phyloP scores from a whole-genome alignment of 169 alveolate genomes.

The Cytauxzoon felis region DNA sequence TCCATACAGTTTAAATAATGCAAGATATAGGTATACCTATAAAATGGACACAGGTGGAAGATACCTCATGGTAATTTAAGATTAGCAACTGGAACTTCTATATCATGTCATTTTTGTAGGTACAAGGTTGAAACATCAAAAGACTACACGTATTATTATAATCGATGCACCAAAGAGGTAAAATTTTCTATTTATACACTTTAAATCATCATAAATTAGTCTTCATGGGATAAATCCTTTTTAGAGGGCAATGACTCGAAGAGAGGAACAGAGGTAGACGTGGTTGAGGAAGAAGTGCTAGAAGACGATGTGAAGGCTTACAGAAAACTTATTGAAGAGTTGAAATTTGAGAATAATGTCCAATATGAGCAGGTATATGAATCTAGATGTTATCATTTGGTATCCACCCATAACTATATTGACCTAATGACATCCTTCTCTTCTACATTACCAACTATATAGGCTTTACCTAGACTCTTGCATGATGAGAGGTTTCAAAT shows the following conservation, averaged over 20 bases:
- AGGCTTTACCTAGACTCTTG: constrained; percentile 47
- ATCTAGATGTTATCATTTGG: too few relatives aligned
- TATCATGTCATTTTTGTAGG: constrained; percentile 7
- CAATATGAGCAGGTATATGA: constrained; percentile 29
- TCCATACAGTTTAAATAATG: constrained; percentile 4
- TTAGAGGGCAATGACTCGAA: constrained; percentile 26
- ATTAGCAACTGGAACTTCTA: too few relatives aligned
- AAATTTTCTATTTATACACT: not conserved
- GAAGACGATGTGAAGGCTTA: constrained; percentile 15
- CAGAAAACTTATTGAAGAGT: constrained; percentile 32
- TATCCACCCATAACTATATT: too few relatives aligned
- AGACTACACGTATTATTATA: constrained; percentile 45
- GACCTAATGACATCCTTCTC: too few relatives aligned
- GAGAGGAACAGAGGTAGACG: not conserved
- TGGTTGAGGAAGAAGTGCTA: constrained; percentile 25
- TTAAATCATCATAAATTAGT: not conserved
- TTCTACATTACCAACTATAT: not conserved
- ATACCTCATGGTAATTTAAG: constrained; percentile 39
- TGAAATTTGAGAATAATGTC: constrained; percentile 21
- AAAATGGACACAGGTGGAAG: constrained; percentile 50
- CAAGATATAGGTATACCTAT: constrained; percentile 44
- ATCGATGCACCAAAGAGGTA: constrained; percentile 51
- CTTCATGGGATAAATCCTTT: constrained; percentile 52
- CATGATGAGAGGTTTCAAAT: constrained; percentile 15
- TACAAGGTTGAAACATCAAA: constrained; percentile 54